Evolutionary conservation across 2,329 filamentous ascomycete species (phyloP).

Genomic region (Cryphonectria naterciae): DNA sequence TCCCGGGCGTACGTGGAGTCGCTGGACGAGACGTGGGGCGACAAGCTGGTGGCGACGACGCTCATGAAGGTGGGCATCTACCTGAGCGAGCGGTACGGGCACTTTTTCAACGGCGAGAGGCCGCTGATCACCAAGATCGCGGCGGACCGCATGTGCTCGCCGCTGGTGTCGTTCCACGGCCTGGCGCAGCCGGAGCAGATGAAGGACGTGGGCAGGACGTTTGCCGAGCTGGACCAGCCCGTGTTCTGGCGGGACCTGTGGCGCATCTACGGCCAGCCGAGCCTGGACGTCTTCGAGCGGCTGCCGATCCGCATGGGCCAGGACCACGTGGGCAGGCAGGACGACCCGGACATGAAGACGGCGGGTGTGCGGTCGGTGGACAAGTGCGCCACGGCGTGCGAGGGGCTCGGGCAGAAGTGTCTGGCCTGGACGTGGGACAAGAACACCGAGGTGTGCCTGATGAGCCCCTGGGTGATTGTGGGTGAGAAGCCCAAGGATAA

Average conservation of each 20-base stretch:
- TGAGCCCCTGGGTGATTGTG: constrained; percentile 55
- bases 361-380: constrained; percentile 41
- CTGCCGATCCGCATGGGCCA: constrained; percentile 43
- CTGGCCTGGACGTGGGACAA: constrained; percentile 58
- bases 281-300: constrained; percentile 43
- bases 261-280: constrained; percentile 49
- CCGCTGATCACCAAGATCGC: constrained; percentile 54
- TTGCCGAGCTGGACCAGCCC: constrained; percentile 44
- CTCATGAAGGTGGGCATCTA: constrained; percentile 58
- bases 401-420: constrained; percentile 44
- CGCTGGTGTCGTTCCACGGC: constrained; percentile 59
- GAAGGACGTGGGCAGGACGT: constrained; percentile 47
- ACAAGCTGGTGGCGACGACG: constrained; percentile 57
- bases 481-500: constrained; percentile 42
- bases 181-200: constrained; percentile 51
- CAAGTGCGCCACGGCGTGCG: constrained; percentile 50
- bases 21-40: constrained; percentile 57
- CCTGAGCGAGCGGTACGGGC: constrained; percentile 57
- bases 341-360: constrained; percentile 47
- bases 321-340: constrained; percentile 57
- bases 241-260: constrained; percentile 57
- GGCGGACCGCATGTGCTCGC: constrained; percentile 55
- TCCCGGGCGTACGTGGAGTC: constrained; percentile 51
- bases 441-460: constrained; percentile 45
- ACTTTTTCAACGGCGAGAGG: constrained; percentile 60